Evolutionary conservation across 352 stramenopile species (phyloP), one percentile per base, ranked within the genome.

Genomic region (Phytophthora crassamura): DNA sequence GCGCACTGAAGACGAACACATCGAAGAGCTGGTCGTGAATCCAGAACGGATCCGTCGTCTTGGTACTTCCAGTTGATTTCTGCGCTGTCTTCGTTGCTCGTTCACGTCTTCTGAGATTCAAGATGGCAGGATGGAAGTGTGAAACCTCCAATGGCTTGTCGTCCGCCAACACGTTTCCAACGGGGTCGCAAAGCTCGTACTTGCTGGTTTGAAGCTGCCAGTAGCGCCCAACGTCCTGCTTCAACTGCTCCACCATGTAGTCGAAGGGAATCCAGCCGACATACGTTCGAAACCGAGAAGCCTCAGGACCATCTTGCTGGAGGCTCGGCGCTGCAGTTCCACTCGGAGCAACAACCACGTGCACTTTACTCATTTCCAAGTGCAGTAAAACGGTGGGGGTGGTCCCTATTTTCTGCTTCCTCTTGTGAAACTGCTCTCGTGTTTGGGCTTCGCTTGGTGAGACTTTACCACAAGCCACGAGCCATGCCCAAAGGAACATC

Each of bases 11-110:
- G 14, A 87, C 60, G 30, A 93, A 93, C 10, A 90, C 46, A n/a
- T 89, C 77, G 22, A 86, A 85, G 5, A 93, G 66, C 33, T 80
- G 73, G 18, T 90, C 75, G 30, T 88, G 78, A 11, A 89, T 59
- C 67, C 67, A 80, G 35, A 89, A 88, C 14, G 77, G 78, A 41
- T 91, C 79, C 2, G 32, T 36, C 11, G 16, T 25, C 5, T 25
- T 55, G 4, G 16, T 35, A 7, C 18, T 20, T n/a, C 6, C 12
- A 5, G 22, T 14, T 11, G 45, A 18, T 5, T 4, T 50, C 14
- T 55, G 50, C 7, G 46, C 25, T 30, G 50, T 9, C 5, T 48
- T 28, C 32, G 30, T 1, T 12, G 28, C 7, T 10, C 35, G 35
- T 34, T 46, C 48, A 14, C 48, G 47, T 46, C 59, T 60, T n/a